Percentiles rank a stretch among this genome's conserved stretches.
phyloP scores from a whole-genome alignment of 371 early-diverging fungal genomes.

The Chytridium lagenaria region DNA sequence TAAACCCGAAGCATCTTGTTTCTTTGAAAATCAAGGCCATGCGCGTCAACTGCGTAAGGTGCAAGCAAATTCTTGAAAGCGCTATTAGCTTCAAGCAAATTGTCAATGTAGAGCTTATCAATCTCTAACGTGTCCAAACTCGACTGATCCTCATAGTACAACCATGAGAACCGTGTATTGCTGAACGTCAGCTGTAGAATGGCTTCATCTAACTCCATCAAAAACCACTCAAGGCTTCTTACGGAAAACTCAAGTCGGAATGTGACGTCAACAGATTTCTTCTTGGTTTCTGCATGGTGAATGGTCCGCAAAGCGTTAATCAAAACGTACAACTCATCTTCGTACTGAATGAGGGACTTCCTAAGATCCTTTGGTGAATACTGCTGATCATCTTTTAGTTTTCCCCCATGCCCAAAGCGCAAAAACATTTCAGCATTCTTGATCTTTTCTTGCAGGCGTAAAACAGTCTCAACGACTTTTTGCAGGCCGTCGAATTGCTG shows the following conservation, averaged over 20 bases:
- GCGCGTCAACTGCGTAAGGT: constrained; percentile 62
- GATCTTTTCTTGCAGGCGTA: constrained; percentile 71
- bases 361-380: constrained; percentile 27
- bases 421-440: constrained; percentile 46
- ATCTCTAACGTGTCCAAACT: constrained; percentile 72
- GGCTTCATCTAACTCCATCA: constrained; percentile 49
- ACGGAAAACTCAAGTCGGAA: constrained; percentile 45
- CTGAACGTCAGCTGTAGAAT: constrained; percentile 66
- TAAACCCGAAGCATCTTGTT: constrained; percentile 84
- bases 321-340: constrained; percentile 72
- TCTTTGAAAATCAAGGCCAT: constrained; percentile 62
- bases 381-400: background rate
- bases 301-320: constrained; percentile 72
- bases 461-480: constrained; percentile 62
- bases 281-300: constrained; percentile 56
- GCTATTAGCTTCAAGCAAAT: constrained; percentile 51
- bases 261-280: constrained; percentile 47
- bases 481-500: constrained; percentile 53
- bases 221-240: constrained; percentile 64
- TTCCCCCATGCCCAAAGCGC: constrained; percentile 27
- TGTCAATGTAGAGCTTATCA: constrained; percentile 71
- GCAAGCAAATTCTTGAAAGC: constrained; percentile 71
- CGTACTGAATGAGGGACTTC: constrained; percentile 39
- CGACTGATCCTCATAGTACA: constrained; percentile 69
- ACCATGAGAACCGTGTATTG: constrained; percentile 56